Percentiles rank a stretch among this genome's conserved stretches.
Conservation (phyloP, 257 asterid species). For the Salvia miltiorrhiza region DNA sequence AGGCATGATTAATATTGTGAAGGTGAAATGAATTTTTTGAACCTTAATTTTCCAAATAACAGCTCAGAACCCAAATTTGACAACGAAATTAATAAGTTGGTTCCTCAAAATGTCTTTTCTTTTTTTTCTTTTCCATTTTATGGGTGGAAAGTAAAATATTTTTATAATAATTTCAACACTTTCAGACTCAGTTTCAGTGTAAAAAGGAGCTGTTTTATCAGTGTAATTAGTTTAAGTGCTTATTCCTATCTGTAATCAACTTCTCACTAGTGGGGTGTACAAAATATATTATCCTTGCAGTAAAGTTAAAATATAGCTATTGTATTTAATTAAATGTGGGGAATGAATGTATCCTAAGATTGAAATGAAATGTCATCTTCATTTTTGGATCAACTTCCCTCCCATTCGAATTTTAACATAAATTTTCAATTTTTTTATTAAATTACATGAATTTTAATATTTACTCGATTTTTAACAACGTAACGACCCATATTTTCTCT, state of each 20-base stretch:
- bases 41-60: neutral
- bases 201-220: neutral
- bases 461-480: no score
- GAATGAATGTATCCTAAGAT: neutral
- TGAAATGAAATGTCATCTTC: neutral
- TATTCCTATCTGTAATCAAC: conserved; percentile 5
- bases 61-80: conserved; percentile 1
- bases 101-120: neutral
- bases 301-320: neutral
- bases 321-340: neutral
- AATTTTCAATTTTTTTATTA: no score
- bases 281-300: neutral
- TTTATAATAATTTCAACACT: no score
- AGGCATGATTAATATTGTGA: neutral
- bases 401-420: no score
- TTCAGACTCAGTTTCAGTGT: neutral
- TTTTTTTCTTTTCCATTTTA: neutral
- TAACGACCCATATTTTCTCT: no score
- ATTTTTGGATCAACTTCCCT: no score
- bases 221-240: neutral
- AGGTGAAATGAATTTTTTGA: conserved; percentile 7
- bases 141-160: neutral
- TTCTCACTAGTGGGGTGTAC: conserved; percentile 8
- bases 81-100: neutral
- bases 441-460: no score